A percentile compares a stretch with the other conserved stretches of the same genome.
Conservation (phyloP, 192 early-diverging fungal species). For the Linnemannia zychae region DNA sequence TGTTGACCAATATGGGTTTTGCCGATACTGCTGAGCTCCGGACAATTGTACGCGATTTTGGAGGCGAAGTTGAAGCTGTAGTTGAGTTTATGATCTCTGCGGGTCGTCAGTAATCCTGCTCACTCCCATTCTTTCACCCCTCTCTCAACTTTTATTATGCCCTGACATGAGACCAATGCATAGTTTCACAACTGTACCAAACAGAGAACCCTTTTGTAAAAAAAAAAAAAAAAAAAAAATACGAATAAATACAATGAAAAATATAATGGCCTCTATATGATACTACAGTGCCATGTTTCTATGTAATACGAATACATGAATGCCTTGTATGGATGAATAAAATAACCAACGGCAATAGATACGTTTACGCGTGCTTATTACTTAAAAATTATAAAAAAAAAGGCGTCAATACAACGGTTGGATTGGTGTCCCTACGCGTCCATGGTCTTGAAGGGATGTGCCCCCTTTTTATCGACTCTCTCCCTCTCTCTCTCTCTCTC, state of each 20-base stretch:
- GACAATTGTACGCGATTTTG: constrained; percentile 33
- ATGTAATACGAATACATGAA: too few relatives aligned
- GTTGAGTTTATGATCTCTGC: constrained; percentile 35
- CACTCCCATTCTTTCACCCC: not conserved
- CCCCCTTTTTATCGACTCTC: too few relatives aligned
- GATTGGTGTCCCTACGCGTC: too few relatives aligned
- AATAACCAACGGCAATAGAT: too few relatives aligned
- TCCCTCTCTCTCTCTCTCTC: too few relatives aligned
- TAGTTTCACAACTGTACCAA: not conserved
- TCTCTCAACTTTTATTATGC: not conserved
- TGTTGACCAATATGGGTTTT: constrained; percentile 44
- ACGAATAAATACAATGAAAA: too few relatives aligned
- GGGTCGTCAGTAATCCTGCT: not conserved
- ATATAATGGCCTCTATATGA: too few relatives aligned
- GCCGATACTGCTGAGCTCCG: constrained; percentile 31
- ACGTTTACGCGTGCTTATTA: too few relatives aligned
- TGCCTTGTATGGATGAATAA: too few relatives aligned
- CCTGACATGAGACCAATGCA: not conserved
- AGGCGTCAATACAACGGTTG: not conserved
- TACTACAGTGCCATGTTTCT: too few relatives aligned
- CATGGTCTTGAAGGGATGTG: too few relatives aligned
- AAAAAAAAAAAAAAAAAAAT: too few relatives aligned
- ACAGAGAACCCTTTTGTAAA: not conserved
- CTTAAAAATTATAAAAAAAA: not conserved
- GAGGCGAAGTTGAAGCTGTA: constrained; percentile 47